These are phyloP conservation scores for Fraxinus platypoda DNA, from an alignment of 305 asterid genomes.

Conservation along the genomic window DNA sequence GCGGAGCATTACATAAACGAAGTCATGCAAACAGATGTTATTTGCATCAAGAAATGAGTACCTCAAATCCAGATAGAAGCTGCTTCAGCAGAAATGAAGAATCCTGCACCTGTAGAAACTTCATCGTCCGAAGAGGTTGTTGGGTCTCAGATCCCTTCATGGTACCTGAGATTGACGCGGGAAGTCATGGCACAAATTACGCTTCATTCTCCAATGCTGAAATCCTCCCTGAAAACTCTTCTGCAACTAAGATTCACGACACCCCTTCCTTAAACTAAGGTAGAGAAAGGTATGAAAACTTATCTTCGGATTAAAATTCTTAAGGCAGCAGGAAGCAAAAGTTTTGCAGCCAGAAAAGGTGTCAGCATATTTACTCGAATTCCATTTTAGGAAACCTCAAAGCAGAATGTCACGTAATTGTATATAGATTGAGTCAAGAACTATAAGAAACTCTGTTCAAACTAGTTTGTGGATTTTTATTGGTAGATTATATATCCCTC, in stretches of 20 bases:
- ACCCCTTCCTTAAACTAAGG: no score
- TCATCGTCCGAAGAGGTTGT: constrained; percentile 54
- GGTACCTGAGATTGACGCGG: constrained; percentile 22
- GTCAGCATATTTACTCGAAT: not conserved
- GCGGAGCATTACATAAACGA: not conserved
- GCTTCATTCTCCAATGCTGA: not conserved
- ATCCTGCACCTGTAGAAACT: constrained; percentile 30
- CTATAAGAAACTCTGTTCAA: not conserved
- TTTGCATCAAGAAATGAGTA: no score
- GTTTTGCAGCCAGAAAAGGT: not conserved
- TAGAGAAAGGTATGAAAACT: not conserved
- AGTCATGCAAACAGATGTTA: not conserved
- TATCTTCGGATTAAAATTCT: not conserved
- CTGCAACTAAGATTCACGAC: not conserved
- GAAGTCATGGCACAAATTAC: constrained; percentile 8
- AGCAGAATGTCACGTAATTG: not conserved
- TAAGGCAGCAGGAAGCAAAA: not conserved
- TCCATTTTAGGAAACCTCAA: not conserved
- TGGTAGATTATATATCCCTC: not conserved
- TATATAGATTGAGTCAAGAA: not conserved
- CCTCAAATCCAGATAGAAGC: no score
- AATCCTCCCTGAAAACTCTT: not conserved
- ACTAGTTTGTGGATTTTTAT: not conserved
- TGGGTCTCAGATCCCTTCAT: constrained; percentile 17
- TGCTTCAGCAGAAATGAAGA: not conserved